Base-by-base conservation (phyloP, 140 eudicot genomes). In the Cichorium intybus region DNA sequence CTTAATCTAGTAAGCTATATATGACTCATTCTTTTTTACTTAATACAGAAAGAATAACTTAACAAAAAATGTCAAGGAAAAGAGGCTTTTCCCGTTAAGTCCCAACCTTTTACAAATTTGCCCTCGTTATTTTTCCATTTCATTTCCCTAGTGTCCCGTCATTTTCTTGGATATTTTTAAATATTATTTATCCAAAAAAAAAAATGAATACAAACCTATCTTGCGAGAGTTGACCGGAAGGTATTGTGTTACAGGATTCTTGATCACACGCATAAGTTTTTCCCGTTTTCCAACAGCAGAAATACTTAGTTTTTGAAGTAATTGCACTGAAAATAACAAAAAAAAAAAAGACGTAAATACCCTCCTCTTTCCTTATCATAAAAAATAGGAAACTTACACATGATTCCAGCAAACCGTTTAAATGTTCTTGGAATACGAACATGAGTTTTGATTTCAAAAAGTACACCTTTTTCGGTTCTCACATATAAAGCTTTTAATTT, bases 361-460 rank as follows among this genome's bases (percentile, higher is more conserved):
- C 43, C 43, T 8, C 49, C 49, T 43, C 18, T 12, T 14, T 33
- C 52, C 15, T 18, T 55, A 15, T 20, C 33, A n/a, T 29, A 11
- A 2, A 60, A 49, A 17, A 10, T 8, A 33, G 62, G 22, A 16
- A 69, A 80, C 99, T 83, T 73, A 88, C 99, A 78, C 83, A 93
- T 93, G 81, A 93, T 79, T 45, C 99, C 99, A 18, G 99, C 82
- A 73, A 93, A 93, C 3, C 99, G 87, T 73, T 88, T 86, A 45
- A 77, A 85, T 24, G 99, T 93, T 74, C 99, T 83, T 39, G 99
- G 99, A 77, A 93, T 84, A 73, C 99, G 99, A 68, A 81, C 95
- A 69, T 83, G 83, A 66, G 99, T 97, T 56, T 88, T 93, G 66
- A 93, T 84, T 65, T 93, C 93, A 68, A 93, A 79, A 68, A 93